phyloP scores from a whole-genome alignment of 2,329 filamentous ascomycete genomes.

The Stagonosporopsis chrysanthemi region DNA sequence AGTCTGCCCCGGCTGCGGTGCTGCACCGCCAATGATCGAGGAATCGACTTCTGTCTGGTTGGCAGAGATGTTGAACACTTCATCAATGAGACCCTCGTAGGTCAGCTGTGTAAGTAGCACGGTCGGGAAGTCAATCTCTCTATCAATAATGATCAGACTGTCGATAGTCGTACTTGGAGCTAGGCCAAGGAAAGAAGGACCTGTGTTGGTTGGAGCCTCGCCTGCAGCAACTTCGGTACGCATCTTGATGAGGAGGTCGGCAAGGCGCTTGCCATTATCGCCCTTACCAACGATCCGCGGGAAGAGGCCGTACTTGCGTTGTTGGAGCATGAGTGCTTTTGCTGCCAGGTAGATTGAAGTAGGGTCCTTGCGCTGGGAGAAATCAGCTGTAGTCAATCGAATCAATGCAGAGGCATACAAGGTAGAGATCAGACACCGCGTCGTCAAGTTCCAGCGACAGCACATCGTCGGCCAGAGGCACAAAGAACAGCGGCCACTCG shows the following conservation, averaged over 20 bases:
- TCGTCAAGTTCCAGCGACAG: conserved; percentile 89
- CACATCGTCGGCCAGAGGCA: conserved; percentile 89
- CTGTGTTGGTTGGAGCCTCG: conserved; percentile 69
- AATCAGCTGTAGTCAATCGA: conserved; percentile 32
- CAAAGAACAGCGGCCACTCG: conserved; percentile 87
- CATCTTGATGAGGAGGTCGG: conserved; percentile 88
- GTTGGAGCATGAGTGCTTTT: conserved; percentile 91
- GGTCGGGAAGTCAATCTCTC: conserved; percentile 92
- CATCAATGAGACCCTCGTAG: conserved; percentile 95
- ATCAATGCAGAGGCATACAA: conserved; percentile 58
- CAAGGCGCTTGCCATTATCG: conserved; percentile 87
- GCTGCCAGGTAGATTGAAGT: conserved; percentile 89
- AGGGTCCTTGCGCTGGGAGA: conserved; percentile 75
- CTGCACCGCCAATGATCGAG: conserved; percentile 80
- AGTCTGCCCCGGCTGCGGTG: conserved; percentile 64
- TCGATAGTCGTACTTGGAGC: conserved; percentile 88
- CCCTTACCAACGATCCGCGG: conserved; percentile 95
- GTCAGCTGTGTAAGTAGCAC: conserved; percentile 92
- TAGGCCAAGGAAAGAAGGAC: conserved; percentile 67
- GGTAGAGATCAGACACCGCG: conserved; percentile 84
- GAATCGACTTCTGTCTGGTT: conserved; percentile 94
- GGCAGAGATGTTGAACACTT: conserved; percentile 88
- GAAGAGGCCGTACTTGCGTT: conserved; percentile 90
- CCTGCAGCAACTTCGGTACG: conserved; percentile 85
- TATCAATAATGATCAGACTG: conserved; percentile 92